Conservation (phyloP, 306 rosid genomes). For the Ochetophila trinervis region DNA sequence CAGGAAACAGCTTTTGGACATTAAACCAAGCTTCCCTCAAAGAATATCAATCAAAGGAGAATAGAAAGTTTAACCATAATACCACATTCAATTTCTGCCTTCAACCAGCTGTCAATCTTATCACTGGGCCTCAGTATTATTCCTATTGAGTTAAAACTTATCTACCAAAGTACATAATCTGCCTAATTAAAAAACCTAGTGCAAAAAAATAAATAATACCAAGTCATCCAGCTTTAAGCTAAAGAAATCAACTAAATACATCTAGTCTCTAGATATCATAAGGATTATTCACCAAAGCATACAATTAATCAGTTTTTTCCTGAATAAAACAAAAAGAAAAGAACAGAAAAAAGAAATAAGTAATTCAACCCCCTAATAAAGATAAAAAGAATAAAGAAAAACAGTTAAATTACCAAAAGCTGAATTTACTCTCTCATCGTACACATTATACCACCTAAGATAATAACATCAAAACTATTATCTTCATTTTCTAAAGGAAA, state of each 20-base stretch:
- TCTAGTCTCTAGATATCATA: no score
- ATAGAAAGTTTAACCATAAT: no score
- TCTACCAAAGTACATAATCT: no score
- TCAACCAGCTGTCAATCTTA: neutral
- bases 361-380: neutral
- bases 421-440: neutral
- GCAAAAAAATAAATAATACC: neutral
- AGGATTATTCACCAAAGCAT: no score
- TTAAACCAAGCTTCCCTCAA: no score
- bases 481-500: constrained; percentile 5
- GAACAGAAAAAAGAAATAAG: no score
- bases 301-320: no score
- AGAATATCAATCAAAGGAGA: neutral
- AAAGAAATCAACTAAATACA: neutral
- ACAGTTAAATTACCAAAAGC: neutral
- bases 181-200: neutral
- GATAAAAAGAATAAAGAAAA: neutral
- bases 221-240: neutral
- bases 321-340: no score
- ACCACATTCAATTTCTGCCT: neutral
- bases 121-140: neutral
- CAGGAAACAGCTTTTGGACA: no score
- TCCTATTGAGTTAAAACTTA: neutral
- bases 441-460: neutral
- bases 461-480: neutral